Evolutionary conservation across 2,329 filamentous ascomycete species (phyloP).

Genomic region (Fusarium globosum): DNA sequence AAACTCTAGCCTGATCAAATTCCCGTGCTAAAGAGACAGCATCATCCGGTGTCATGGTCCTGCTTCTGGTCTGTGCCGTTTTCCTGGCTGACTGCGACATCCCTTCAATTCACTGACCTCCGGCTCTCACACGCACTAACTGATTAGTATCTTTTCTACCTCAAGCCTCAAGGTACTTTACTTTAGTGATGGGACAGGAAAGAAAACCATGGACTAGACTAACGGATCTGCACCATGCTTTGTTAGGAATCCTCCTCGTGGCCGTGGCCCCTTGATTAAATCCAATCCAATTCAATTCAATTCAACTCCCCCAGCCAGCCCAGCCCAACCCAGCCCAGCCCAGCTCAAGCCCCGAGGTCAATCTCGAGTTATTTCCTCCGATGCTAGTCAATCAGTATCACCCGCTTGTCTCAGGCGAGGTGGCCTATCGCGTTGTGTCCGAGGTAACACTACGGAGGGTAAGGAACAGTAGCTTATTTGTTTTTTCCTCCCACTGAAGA

Average conservation of each 20-base stretch:
- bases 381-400: constrained; percentile 15
- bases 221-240: constrained; percentile 32
- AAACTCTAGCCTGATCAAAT: neutral
- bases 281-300: neutral
- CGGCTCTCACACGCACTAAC: neutral
- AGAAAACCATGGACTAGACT: constrained; percentile 22
- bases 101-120: neutral
- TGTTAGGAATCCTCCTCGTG: constrained; percentile 35
- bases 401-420: constrained; percentile 24
- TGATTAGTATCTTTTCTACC: neutral
- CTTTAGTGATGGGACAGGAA: neutral
- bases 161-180: neutral
- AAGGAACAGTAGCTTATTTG: neutral
- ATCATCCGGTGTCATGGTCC: constrained; percentile 8
- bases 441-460: neutral
- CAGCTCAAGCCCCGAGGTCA: neutral
- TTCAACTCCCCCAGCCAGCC: neutral
- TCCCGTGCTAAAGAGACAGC: neutral
- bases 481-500: constrained; percentile 5
- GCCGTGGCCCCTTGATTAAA: constrained; percentile 9
- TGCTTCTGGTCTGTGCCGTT: constrained; percentile 16
- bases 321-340: neutral
- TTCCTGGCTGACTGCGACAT: constrained; percentile 3
- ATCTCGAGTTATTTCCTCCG: constrained; percentile 9
- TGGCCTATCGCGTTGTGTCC: neutral